Evolutionary conservation across 2,329 filamentous ascomycete species (phyloP), one percentile per base, ranked within the genome.

Genomic region (Penicillium sp.): DNA sequence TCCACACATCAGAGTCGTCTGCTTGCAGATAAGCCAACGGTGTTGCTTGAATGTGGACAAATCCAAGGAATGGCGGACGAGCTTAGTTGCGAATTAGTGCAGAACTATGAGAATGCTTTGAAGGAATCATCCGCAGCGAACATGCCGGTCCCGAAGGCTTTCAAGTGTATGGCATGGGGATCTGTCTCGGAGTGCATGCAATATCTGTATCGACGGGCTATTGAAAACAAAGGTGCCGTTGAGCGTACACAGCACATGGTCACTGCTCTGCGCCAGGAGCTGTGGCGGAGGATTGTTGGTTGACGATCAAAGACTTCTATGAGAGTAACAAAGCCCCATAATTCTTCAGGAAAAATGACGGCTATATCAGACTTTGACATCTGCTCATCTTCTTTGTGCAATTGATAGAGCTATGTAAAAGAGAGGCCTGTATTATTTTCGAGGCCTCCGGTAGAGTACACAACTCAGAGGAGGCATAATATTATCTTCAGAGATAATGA

Each of bases 11-110:
- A 55, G 24, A 26, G 58, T 2, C 72, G 79, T 10, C 74, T 79
- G 16, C 66, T 70, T 10, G 45, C 65, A 5, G 74, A 77, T 38
- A 62, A 69, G 52, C 59, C 66, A 47, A 67, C 68, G 24, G 58
- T 70, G 36, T 64, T 73, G 3, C 67, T 80, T 1, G 70, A 75
- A n/a, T 89, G 87, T 68, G 87, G 87, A 1, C 90, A 95, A 74
- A 81, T 95, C 2, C 86, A 90, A 74, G 90, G 91, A 21, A 96
- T 95, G 91, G 91, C 90, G 1, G 91, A 95, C 63, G 90, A 95
- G 67, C 83, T 95, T 47, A 88, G 85, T 18, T 79, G 80, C 58
- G 71, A 75, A 15, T 65, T 83, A 0, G 69, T 82, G 38, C 52
- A 56, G 48, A 57, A 51, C 62, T 67, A 55, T 59, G 63, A 52